phyloP scores from a whole-genome alignment of 306 rosid species.

The Quercus berberidifolia region DNA sequence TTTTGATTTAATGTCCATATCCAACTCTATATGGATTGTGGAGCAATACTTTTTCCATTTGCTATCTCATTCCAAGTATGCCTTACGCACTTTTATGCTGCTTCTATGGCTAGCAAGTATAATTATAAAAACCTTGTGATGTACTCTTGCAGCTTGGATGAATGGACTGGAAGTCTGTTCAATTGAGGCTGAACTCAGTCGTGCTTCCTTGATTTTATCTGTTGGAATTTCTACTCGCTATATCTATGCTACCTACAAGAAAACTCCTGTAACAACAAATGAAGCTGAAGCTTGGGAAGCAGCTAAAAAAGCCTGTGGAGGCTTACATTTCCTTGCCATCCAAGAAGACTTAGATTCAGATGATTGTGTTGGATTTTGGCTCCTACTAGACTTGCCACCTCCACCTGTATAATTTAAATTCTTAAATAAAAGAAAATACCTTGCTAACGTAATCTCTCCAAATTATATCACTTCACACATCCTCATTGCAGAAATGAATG shows the following conservation, averaged over 20 bases:
- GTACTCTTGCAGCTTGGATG: conserved; percentile 65
- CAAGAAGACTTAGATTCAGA: conserved; percentile 81
- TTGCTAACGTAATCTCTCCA: neutral
- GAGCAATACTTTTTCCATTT: neutral
- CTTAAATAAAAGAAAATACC: neutral
- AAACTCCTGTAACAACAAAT: conserved; percentile 49
- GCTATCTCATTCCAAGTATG: conserved; percentile 7
- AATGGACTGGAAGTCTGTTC: conserved; percentile 84
- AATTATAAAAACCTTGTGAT: neutral
- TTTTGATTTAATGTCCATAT: neutral
- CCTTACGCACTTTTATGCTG: neutral
- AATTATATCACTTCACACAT: neutral
- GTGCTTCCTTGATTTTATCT: conserved; percentile 59
- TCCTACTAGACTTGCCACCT: conserved; percentile 90
- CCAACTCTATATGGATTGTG: neutral
- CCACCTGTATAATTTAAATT: conserved; percentile 61
- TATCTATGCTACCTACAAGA: conserved; percentile 76
- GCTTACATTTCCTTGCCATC: conserved; percentile 96
- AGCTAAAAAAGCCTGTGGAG: conserved; percentile 85
- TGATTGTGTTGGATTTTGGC: conserved; percentile 89
- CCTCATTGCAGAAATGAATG: conserved; percentile 1
- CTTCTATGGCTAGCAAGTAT: neutral
- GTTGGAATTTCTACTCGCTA: conserved; percentile 81
- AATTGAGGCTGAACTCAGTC: conserved; percentile 59
- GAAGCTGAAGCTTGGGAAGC: conserved; percentile 99